These are phyloP conservation scores for Straminergon stramineum DNA, from an alignment of 225 moss, liverwort and hornwort genomes.

Conservation along the genomic window DNA sequence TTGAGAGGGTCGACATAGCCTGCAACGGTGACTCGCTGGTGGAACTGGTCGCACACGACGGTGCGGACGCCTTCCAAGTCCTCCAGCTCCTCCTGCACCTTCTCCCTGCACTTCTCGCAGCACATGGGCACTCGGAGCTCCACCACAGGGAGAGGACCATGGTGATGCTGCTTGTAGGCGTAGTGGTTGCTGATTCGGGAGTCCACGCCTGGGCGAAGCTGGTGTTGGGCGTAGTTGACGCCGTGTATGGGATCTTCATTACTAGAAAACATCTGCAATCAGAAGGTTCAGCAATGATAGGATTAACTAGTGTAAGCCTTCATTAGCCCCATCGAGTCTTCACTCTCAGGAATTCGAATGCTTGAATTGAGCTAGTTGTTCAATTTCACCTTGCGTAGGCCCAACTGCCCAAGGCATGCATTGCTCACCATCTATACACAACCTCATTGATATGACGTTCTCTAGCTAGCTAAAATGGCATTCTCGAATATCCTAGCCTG, in stretches of 20 bases:
- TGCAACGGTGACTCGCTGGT: conserved; percentile 26
- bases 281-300: background rate
- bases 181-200: background rate
- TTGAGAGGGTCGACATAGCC: conserved; percentile 26
- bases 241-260: background rate
- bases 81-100: conserved; percentile 42
- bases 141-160: conserved; percentile 4
- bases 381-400: too few species aligned
- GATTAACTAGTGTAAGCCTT: background rate
- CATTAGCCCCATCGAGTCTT: background rate
- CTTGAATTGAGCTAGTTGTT: too few species aligned
- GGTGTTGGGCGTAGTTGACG: background rate
- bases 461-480: background rate
- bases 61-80: conserved; percentile 11
- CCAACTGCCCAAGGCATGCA: background rate
- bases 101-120: conserved; percentile 45
- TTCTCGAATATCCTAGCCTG: background rate
- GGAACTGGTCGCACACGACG: conserved; percentile 22
- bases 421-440: background rate
- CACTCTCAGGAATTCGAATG: background rate
- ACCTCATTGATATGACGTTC: background rate
- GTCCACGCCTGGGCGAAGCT: background rate
- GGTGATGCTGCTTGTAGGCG: background rate
- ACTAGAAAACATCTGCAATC: conserved; percentile 25
- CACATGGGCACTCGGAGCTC: conserved; percentile 48